Evolutionary conservation across 2,329 filamentous ascomycete species (phyloP).

Genomic region (Albifimbria verrucaria): DNA sequence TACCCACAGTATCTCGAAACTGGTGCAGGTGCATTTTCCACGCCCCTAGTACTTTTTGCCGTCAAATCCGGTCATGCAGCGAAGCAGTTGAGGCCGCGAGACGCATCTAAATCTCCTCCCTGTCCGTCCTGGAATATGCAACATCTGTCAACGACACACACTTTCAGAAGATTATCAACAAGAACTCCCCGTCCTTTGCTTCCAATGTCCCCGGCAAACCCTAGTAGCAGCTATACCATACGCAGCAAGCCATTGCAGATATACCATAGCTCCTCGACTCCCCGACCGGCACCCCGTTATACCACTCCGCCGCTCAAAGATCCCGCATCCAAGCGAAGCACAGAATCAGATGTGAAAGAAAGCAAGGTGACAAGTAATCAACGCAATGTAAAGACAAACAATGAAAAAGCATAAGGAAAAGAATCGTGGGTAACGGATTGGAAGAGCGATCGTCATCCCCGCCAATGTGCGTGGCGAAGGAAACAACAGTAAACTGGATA

Average conservation of each 20-base stretch:
- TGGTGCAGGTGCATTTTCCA: neutral
- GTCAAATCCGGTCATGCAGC: neutral
- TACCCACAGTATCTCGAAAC: neutral
- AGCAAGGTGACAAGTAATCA: constrained; percentile 16
- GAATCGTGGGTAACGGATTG: constrained; percentile 31
- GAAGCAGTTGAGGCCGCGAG: neutral
- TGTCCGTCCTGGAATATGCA: neutral
- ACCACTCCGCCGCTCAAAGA: constrained; percentile 22
- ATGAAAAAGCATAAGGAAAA: constrained; percentile 33
- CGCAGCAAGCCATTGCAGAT: constrained; percentile 6
- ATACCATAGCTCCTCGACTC: constrained; percentile 25
- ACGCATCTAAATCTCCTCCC: neutral
- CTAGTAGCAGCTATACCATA: neutral
- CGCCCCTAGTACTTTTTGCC: too few relatives aligned
- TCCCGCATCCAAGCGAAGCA: constrained; percentile 17
- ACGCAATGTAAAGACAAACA: constrained; percentile 22
- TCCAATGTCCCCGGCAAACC: neutral
- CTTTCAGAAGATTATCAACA: constrained; percentile 3
- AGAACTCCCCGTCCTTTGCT: neutral
- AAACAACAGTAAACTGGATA: neutral
- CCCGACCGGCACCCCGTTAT: constrained; percentile 15
- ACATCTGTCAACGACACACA: neutral
- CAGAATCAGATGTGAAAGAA: constrained; percentile 17
- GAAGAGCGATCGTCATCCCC: neutral
- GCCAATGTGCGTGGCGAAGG: neutral